Evolutionary conservation across 2,329 filamentous ascomycete species (phyloP).

Genomic region (Metarhizium humberi): DNA sequence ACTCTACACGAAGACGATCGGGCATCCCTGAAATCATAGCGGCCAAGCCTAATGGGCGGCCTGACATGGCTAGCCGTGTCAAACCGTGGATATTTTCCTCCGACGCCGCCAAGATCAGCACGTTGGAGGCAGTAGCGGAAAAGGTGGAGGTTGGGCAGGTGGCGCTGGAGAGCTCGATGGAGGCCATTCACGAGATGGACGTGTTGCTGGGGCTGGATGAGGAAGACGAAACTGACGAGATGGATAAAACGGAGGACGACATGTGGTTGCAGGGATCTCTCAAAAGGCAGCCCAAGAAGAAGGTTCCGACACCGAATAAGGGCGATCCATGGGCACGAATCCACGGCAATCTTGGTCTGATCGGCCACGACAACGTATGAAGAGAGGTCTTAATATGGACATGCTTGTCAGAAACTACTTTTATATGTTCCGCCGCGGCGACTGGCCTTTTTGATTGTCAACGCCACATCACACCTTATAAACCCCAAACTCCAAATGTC

Average conservation of each 20-base stretch:
- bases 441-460: neutral
- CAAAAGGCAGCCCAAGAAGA: constrained; percentile 6
- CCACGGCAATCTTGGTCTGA: constrained; percentile 44
- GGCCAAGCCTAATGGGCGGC: constrained; percentile 24
- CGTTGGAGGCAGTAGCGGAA: constrained; percentile 48
- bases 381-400: neutral
- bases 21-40: constrained; percentile 35
- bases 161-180: constrained; percentile 43
- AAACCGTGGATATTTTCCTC: constrained; percentile 52
- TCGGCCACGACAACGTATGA: constrained; percentile 26
- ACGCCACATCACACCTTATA: neutral
- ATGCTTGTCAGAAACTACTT: neutral
- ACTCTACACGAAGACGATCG: constrained; percentile 22
- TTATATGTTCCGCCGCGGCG: neutral
- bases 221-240: constrained; percentile 12
- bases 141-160: constrained; percentile 49
- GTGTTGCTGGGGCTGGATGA: constrained; percentile 32
- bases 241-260: constrained; percentile 16
- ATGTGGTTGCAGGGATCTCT: constrained; percentile 24
- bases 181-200: constrained; percentile 39
- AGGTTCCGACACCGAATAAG: constrained; percentile 9
- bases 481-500: neutral
- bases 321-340: constrained; percentile 40
- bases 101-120: constrained; percentile 49
- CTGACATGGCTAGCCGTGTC: constrained; percentile 33